phyloP scores from a whole-genome alignment of 1,139 yeast species.

The Blastobotrys apis region DNA sequence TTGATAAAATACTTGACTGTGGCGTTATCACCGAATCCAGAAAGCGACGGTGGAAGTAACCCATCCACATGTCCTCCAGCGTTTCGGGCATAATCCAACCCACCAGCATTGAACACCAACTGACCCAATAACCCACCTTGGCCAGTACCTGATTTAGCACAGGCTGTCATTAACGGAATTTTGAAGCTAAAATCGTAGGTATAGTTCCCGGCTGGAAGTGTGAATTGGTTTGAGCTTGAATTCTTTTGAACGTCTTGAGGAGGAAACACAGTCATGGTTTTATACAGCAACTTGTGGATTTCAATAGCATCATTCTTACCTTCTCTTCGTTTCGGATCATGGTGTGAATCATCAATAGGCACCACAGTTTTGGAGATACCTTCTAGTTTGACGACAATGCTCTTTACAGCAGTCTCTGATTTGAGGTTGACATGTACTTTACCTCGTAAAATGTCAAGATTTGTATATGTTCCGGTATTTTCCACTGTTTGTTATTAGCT shows the following conservation, averaged over 20 bases:
- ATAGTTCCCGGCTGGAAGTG: conserved; percentile 58
- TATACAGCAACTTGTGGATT: conserved; percentile 53
- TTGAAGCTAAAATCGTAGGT: conserved; percentile 53
- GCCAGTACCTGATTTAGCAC: conserved; percentile 29
- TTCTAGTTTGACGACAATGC: conserved; percentile 56
- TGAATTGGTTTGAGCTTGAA: conserved; percentile 49
- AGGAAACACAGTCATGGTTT: conserved; percentile 55
- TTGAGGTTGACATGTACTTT: conserved; percentile 43
- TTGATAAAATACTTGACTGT: conserved; percentile 50
- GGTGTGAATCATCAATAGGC: conserved; percentile 13
- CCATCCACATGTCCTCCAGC: conserved; percentile 40
- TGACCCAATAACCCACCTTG: conserved; percentile 9
- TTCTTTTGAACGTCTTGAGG: conserved; percentile 51
- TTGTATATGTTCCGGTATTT: conserved; percentile 43
- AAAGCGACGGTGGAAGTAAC: conserved; percentile 55
- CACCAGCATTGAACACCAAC: conserved; percentile 38
- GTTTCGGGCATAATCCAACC: conserved; percentile 28
- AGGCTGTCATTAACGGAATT: conserved; percentile 50
- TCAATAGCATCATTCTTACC: conserved; percentile 36
- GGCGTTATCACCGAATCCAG: conserved; percentile 46
- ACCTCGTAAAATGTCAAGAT: conserved; percentile 50
- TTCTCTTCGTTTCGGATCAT: conserved; percentile 14
- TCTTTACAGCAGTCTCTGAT: conserved; percentile 46
- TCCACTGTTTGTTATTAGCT: not conserved
- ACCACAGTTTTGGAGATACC: conserved; percentile 48